A percentile compares a stretch with the other conserved stretches of the same genome.
Conservation (phyloP, 495 filamentous ascomycete genomes). For the Chaetomidium leptoderma region DNA sequence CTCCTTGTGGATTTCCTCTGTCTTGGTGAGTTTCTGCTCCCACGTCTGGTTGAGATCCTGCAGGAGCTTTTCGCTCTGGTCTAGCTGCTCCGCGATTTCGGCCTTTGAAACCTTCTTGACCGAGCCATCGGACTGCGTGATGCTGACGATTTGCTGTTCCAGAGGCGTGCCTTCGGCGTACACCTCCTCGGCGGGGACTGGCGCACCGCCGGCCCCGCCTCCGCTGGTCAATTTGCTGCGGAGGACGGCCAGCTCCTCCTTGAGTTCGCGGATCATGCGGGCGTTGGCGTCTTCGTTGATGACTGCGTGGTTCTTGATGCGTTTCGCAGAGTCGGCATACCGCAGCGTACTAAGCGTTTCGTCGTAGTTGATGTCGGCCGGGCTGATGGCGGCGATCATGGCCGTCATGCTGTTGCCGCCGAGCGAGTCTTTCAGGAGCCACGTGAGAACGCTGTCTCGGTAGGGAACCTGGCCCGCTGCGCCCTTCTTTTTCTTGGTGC, state of each 20-base stretch:
- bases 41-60: constrained; percentile 97
- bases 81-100: constrained; percentile 94
- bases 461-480: constrained; percentile 77
- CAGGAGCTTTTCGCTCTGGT: constrained; percentile 92
- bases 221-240: constrained; percentile 81
- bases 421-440: constrained; percentile 94
- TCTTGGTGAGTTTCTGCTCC: constrained; percentile 94
- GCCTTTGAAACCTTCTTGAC: constrained; percentile 97
- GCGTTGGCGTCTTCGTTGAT: constrained; percentile 99
- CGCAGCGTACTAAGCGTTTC: constrained; percentile 93
- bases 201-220: constrained; percentile 40
- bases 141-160: constrained; percentile 93
- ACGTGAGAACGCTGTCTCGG: constrained; percentile 93
- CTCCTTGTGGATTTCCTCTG: constrained; percentile 95
- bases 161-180: constrained; percentile 89
- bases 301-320: constrained; percentile 99
- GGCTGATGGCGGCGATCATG: constrained; percentile 98
- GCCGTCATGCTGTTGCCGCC: constrained; percentile 99
- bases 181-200: constrained; percentile 62
- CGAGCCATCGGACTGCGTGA: constrained; percentile 76
- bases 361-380: constrained; percentile 98
- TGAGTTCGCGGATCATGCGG: constrained; percentile 96
- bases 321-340: constrained; percentile 96
- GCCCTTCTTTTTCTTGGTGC: constrained; percentile 70
- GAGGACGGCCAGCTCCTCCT: constrained; percentile 86